phyloP scores from a whole-genome alignment of 176 grass and related monocot species.

The Coix lacrymajobi region DNA sequence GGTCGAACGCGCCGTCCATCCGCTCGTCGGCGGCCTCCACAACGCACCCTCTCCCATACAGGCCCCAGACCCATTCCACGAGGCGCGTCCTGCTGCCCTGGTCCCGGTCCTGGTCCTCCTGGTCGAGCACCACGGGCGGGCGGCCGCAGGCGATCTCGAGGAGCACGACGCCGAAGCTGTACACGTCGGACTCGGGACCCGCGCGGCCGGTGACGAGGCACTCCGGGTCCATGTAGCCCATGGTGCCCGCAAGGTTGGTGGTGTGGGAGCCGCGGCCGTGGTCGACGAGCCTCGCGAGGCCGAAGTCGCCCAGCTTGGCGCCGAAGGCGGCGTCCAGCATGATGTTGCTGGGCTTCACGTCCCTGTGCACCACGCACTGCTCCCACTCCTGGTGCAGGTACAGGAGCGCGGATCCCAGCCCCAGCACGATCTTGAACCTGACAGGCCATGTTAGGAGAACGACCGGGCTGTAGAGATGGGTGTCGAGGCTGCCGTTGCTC shows the following conservation, averaged over 20 bases:
- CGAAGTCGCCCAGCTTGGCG: constrained; percentile 31
- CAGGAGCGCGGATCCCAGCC: not conserved
- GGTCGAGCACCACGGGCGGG: not conserved
- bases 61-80: not conserved
- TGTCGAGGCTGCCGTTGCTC: constrained; percentile 48
- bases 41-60: not conserved
- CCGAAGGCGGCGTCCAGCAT: constrained; percentile 15
- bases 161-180: constrained; percentile 87
- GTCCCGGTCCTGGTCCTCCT: not conserved
- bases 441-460: constrained; percentile 3
- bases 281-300: constrained; percentile 13
- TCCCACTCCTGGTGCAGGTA: constrained; percentile 34
- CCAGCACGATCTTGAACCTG: constrained; percentile 13
- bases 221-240: not conserved
- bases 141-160: constrained; percentile 22
- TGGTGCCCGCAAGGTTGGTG: not conserved
- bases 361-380: constrained; percentile 33
- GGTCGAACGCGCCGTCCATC: not conserved
- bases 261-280: not conserved
- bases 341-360: constrained; percentile 29
- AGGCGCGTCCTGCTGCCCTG: not conserved
- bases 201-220: not conserved
- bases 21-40: not conserved
- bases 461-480: constrained; percentile 23
- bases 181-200: constrained; percentile 34